Base-by-base conservation (phyloP, 2,329 filamentous ascomycete genomes). In the Aspergillus chevalieri region DNA sequence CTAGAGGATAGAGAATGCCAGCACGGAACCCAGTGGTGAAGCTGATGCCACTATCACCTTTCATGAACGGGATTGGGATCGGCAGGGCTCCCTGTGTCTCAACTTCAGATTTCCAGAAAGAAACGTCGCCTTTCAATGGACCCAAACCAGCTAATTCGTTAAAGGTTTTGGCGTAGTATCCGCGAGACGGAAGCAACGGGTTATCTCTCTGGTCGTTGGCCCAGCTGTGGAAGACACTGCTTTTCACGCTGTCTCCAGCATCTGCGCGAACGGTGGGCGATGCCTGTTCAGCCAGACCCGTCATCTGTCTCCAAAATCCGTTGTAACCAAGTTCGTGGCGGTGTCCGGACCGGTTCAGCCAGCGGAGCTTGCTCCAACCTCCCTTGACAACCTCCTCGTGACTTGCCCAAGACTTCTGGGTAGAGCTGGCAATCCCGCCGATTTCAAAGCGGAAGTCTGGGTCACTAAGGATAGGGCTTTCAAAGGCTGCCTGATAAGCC, bases 101-200 rank as follows among this genome's bases (percentile, higher is more conserved):
- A 14, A 92, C 62, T 67, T 97, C 91, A n/a, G 84, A 83, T 72
- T 95, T 98, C 68, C 83, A 89, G 69, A 96, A 97, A n/a, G 87
- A 85, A 1, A 95, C 90, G 61, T 97, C 93, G 36, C 93, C 93
- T 54, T 81, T 82, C 15, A 98, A 74, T 0, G 86, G 84, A 0
- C 92, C 90, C 69, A 86, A 83, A 9, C 93, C 92, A 2, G 93
- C 92, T n/a, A 97, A 68, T 64, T 97, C 92, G 24, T 86, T 81
- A 21, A 83, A 76, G 0, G 86, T 83, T 65, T 89, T 90, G 24
- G 92, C 62, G 58, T 94, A 80, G 67, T 92, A 93, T 26, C 93
- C 93, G 49, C 79, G 78, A 50, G 86, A 86, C 0, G 93, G 91
- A 6, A 98, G 79, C 65, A 95, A 83, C 1, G 90, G 84, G 65